Base-by-base conservation (phyloP, 148 eudicot genomes). In the Diospyros lotus region DNA sequence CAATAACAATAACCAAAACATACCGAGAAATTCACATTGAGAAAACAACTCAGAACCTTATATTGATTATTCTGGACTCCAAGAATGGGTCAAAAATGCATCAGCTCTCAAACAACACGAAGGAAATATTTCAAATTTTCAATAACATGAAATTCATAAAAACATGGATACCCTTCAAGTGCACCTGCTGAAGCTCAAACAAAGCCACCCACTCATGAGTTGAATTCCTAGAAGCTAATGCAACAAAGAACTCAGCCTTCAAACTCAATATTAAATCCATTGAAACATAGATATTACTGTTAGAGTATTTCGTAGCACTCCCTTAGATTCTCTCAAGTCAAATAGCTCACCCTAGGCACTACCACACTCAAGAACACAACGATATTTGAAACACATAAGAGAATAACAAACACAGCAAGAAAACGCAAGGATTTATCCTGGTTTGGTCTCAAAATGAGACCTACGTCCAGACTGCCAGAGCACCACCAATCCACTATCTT, bases 141-240 rank as follows among this genome's bases (percentile, higher is more conserved):
- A 9, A 38, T 1, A 9, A 2, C 2, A 42, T 65, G 42, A 51
- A 28, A 14, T 58, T 9, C 3, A 4, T 3, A 42, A 44, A 45
- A 65, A 17, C 6, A 65, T 68, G 4, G n/a, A 51, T 48, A 51
- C 10, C 13, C 13, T n/a, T 4, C 40, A 17, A 17, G 58, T 51
- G 17, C 58, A 68, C 42, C 58, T 9, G 13, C 14, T 50, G 42
- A 68, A 68, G 44, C 72, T 68, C 72, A 68, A 68, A 65, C 28
- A 42, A 65, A 65, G 18, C 68, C 6, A 0, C 18, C 17, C 18
- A 8, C 41, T 18, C 64, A 60, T 38, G 11, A 17, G 11, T 11
- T 10, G 5, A 64, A 50, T 15, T 68, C 58, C 71, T 68, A 68
- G 14, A 50, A 68, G 54, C 43, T 43, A 18, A 68, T 38, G 51